Evolutionary conservation across 2,329 filamentous ascomycete species (phyloP).

Genomic region (Apiospora sp.): DNA sequence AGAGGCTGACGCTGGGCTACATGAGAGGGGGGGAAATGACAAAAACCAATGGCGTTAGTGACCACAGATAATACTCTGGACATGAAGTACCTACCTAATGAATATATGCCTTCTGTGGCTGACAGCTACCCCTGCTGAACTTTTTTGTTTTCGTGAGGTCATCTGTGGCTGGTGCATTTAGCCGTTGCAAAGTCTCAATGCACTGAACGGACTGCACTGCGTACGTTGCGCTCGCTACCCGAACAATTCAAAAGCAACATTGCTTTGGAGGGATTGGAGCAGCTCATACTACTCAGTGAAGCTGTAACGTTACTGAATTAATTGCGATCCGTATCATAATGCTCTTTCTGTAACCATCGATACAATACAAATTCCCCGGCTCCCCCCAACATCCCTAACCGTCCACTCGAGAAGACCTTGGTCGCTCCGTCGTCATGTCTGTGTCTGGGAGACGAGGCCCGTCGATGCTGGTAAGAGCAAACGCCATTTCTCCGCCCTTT

Average conservation of each 20-base stretch:
- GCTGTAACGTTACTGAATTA: slow-evolving; percentile 5
- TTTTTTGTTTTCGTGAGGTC: slow-evolving; percentile 18
- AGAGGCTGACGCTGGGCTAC: neutral
- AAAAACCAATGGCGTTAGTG: neutral
- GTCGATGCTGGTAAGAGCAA: slow-evolving; percentile 29
- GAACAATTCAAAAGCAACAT: slow-evolving; percentile 1
- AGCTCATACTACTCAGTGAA: slow-evolving; percentile 11
- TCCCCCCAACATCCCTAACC: neutral
- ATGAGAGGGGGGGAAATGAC: neutral
- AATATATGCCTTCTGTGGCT: neutral
- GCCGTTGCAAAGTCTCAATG: slow-evolving; percentile 15
- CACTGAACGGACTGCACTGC: slow-evolving; percentile 19
- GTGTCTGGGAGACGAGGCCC: slow-evolving; percentile 28
- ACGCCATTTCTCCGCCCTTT: neutral
- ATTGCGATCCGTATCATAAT: neutral
- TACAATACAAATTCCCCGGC: neutral
- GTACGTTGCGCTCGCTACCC: slow-evolving; percentile 3
- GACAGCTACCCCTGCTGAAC: neutral
- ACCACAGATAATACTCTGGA: neutral
- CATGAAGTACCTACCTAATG: neutral
- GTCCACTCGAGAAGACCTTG: neutral
- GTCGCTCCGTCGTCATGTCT: slow-evolving; percentile 1
- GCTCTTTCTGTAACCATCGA: neutral
- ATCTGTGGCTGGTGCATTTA: slow-evolving; percentile 25
- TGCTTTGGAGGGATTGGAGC: neutral